Percentiles rank a stretch among this genome's conserved stretches.
These are phyloP conservation scores for Hypoxylon sp. DNA, from an alignment of 2,329 filamentous ascomycete species.

Conservation along the genomic window DNA sequence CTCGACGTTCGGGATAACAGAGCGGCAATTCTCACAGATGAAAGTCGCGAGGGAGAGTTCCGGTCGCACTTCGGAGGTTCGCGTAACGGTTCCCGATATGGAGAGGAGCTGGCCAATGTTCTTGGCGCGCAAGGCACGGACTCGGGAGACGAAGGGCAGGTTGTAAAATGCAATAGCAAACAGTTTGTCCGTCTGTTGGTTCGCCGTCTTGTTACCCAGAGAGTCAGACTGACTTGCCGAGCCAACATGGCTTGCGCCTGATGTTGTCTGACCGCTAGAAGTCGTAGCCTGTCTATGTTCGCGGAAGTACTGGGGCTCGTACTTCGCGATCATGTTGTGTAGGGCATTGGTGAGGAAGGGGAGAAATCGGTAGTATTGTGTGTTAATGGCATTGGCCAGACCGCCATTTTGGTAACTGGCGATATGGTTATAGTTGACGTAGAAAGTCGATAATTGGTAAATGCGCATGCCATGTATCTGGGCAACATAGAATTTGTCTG, in stretches of 20 bases:
- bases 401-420: conserved; percentile 82
- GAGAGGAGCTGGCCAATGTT: conserved; percentile 95
- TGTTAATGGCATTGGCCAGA: conserved; percentile 87
- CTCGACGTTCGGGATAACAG: conserved; percentile 89
- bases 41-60: conserved; percentile 95
- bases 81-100: conserved; percentile 95
- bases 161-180: conserved; percentile 96
- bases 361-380: conserved; percentile 94
- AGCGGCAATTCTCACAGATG: conserved; percentile 88
- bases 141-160: conserved; percentile 85
- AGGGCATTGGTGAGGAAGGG: conserved; percentile 91
- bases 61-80: conserved; percentile 96
- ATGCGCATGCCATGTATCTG: conserved; percentile 84
- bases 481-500: conserved; percentile 87
- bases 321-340: conserved; percentile 93
- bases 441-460: conserved; percentile 85
- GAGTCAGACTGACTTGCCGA: conserved; percentile 74
- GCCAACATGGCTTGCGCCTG: conserved; percentile 74
- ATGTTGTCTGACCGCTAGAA: conserved; percentile 79
- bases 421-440: conserved; percentile 90
- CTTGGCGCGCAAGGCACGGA: conserved; percentile 86
- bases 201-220: conserved; percentile 81
- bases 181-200: conserved; percentile 97
- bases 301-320: conserved; percentile 94
- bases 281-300: conserved; percentile 89